Conservation (phyloP, 2,329 filamentous ascomycete genomes). For the Claviceps pusilla region DNA sequence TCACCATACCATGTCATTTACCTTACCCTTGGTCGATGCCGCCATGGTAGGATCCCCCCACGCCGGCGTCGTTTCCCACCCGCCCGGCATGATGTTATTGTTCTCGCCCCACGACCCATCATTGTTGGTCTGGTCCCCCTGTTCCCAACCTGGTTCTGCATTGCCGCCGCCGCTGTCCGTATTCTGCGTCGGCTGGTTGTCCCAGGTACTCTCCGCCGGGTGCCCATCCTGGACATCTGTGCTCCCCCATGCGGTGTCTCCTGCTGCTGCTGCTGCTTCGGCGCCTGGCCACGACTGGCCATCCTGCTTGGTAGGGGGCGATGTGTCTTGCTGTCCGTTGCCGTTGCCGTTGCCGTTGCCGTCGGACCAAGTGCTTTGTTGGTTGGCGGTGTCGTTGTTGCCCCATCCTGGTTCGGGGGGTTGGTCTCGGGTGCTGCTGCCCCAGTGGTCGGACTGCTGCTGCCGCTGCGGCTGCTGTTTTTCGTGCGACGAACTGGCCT, state of each 20-base stretch:
- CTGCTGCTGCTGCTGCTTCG: not conserved
- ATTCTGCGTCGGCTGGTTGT: constrained; percentile 2
- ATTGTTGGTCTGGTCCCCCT: not conserved
- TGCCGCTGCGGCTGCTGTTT: not conserved
- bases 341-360: not conserved
- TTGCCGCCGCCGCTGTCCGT: not conserved
- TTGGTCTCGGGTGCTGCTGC: not conserved
- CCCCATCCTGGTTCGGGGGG: not conserved
- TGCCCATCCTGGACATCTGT: not conserved
- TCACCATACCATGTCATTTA: constrained; percentile 1
- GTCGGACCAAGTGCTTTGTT: not conserved
- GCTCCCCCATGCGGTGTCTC: not conserved
- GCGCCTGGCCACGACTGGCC: not conserved
- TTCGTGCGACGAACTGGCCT: not conserved
- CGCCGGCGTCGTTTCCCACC: constrained; percentile 11
- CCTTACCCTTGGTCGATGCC: constrained; percentile 16
- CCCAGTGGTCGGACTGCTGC: not conserved
- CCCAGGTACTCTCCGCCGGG: not conserved
- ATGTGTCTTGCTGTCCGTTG: not conserved
- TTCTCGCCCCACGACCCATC: not conserved
- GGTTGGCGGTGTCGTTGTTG: not conserved
- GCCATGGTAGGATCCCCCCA: constrained; percentile 20
- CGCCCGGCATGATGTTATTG: constrained; percentile 20
- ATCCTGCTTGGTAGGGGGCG: not conserved
- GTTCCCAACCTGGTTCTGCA: not conserved